Percentiles rank a stretch among this genome's conserved stretches.
Conservation (phyloP, 148 eudicot genomes). For the Rheum nobile region DNA sequence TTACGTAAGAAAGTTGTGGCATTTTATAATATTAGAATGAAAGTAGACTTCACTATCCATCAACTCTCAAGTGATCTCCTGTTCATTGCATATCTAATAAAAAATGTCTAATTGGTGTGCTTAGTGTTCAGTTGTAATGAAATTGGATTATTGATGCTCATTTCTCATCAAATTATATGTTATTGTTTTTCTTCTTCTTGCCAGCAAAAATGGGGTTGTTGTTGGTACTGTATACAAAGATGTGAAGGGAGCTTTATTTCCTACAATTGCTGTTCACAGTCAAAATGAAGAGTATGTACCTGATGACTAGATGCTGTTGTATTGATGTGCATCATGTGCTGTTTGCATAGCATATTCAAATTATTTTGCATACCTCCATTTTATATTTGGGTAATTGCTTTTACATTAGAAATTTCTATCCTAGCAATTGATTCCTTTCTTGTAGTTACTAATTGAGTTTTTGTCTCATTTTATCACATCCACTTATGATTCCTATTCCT, state of each 20-base stretch:
- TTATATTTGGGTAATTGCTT: background rate
- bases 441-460: background rate
- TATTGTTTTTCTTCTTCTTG: slow-evolving; percentile 10
- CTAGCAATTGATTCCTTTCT: background rate
- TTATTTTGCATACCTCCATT: background rate
- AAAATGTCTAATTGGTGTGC: background rate
- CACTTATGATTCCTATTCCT: background rate
- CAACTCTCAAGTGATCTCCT: slow-evolving; percentile 10
- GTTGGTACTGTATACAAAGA: slow-evolving; percentile 64
- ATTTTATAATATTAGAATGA: slow-evolving; percentile 10
- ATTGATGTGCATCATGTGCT: background rate
- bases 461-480: background rate
- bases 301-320: background rate
- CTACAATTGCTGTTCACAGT: slow-evolving; percentile 93
- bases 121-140: background rate
- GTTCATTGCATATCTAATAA: slow-evolving; percentile 9
- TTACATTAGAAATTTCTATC: background rate
- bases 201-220: slow-evolving; percentile 72
- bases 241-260: slow-evolving; percentile 71
- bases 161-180: slow-evolving; percentile 8
- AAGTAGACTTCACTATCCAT: slow-evolving; percentile 10
- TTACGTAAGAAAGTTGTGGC: slow-evolving; percentile 54
- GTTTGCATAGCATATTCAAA: background rate
- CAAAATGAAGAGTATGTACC: slow-evolving; percentile 88
- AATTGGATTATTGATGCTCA: background rate